Evolutionary conservation across 1,284 basidiomycete genomes (phyloP).

Genomic region (Ceratobasidium theobromae): DNA sequence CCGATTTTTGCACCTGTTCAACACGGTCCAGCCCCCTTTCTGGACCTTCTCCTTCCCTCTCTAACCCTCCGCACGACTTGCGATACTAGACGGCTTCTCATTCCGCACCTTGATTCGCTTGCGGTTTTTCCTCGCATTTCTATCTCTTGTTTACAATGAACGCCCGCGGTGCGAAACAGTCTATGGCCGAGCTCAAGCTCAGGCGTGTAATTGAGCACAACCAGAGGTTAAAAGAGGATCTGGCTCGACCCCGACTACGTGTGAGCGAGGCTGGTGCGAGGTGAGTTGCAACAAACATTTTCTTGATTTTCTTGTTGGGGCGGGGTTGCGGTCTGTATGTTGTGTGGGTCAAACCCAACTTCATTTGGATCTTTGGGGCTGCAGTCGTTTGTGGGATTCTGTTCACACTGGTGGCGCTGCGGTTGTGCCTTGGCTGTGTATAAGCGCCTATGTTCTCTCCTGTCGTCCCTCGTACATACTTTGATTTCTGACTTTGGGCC

Average conservation of each 20-base stretch:
- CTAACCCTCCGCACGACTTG: neutral
- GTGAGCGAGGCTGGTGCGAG: constrained; percentile 90
- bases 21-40: neutral
- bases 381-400: too few relatives aligned
- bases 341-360: neutral
- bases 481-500: too few relatives aligned
- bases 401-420: constrained; percentile 13
- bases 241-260: constrained; percentile 80
- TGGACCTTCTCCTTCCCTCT: neutral
- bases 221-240: constrained; percentile 84
- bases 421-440: neutral
- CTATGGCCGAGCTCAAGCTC: constrained; percentile 96
- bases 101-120: neutral
- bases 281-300: too few relatives aligned
- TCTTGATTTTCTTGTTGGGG: too few relatives aligned
- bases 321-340: too few relatives aligned
- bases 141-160: constrained; percentile 50
- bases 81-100: neutral
- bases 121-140: constrained; percentile 1
- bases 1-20: constrained; percentile 5
- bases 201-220: constrained; percentile 92
- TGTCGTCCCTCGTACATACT: too few relatives aligned
- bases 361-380: neutral
- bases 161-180: constrained; percentile 66
- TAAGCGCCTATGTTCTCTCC: neutral